Percentiles rank a stretch among this genome's conserved stretches.
Conservation (phyloP, 106 monocot species). For the Phalaenopsis equestris region DNA sequence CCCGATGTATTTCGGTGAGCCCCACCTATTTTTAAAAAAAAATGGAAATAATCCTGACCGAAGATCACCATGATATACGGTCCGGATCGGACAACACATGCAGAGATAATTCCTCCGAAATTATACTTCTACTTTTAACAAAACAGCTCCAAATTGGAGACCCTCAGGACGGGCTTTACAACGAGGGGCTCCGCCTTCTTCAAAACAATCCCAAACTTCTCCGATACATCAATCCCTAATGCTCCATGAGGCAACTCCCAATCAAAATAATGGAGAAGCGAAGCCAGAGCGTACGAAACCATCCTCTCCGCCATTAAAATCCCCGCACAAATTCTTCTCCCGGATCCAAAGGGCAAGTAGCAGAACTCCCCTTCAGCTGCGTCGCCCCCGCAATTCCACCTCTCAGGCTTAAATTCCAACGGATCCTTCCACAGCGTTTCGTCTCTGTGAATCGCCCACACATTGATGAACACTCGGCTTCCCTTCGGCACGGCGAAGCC, state of each 20-base stretch:
- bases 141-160: background rate
- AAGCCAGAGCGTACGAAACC: slow-evolving; percentile 9
- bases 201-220: slow-evolving; percentile 33
- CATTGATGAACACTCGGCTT: slow-evolving; percentile 19
- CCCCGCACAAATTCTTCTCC: slow-evolving; percentile 41
- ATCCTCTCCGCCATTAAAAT: slow-evolving; percentile 38
- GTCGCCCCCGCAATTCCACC: slow-evolving; percentile 9
- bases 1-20: no score
- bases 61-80: no score
- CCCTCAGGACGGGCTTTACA: slow-evolving; percentile 16
- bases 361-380: slow-evolving; percentile 17
- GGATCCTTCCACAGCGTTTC: slow-evolving; percentile 19
- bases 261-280: slow-evolving; percentile 34
- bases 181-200: slow-evolving; percentile 28
- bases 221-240: slow-evolving; percentile 12
- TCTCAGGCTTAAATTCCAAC: slow-evolving; percentile 25
- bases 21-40: no score
- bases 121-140: background rate
- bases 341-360: slow-evolving; percentile 34
- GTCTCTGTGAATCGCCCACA: slow-evolving; percentile 29
- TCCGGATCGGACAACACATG: no score
- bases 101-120: no score
- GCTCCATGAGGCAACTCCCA: slow-evolving; percentile 23
- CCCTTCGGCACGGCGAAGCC: slow-evolving; percentile 18
- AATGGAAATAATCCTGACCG: no score